A percentile compares a stretch with the other conserved stretches of the same genome.
Evolutionary conservation across 805 yeast species (phyloP).

Genomic region (Kodamaea sagamina): DNA sequence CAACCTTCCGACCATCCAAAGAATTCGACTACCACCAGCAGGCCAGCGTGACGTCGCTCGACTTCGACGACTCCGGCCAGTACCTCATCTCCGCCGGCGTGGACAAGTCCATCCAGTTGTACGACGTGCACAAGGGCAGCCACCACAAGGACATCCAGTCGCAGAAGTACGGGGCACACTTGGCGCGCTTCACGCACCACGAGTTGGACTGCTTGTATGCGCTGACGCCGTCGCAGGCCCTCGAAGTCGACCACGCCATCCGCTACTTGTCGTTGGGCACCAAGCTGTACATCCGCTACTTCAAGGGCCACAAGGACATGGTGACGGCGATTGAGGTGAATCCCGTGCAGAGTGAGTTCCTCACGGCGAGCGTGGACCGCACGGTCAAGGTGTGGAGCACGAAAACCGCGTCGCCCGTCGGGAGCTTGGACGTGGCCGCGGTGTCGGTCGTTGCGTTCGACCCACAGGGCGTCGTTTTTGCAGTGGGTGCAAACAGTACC

Average conservation of each 20-base stretch:
- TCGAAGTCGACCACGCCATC: constrained; percentile 65
- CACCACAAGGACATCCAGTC: constrained; percentile 70
- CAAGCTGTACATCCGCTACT: constrained; percentile 80
- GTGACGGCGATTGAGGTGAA: constrained; percentile 74
- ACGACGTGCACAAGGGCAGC: constrained; percentile 70
- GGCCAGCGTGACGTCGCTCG: constrained; percentile 65
- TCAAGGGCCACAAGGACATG: constrained; percentile 79
- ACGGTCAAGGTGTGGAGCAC: constrained; percentile 89
- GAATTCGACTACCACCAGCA: constrained; percentile 51
- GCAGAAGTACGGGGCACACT: constrained; percentile 89
- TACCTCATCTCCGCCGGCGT: constrained; percentile 73
- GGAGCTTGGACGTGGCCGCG: constrained; percentile 52
- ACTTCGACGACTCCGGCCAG: constrained; percentile 83
- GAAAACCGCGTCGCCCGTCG: constrained; percentile 64
- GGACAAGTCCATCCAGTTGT: constrained; percentile 81
- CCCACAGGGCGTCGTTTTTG: constrained; percentile 82
- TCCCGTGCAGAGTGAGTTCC: constrained; percentile 64
- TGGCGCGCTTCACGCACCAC: constrained; percentile 80
- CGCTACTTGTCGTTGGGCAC: constrained; percentile 76
- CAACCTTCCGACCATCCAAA: constrained; percentile 44
- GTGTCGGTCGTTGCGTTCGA: constrained; percentile 70
- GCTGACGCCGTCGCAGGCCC: constrained; percentile 54
- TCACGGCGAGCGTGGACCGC: constrained; percentile 72
- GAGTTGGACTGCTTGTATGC: constrained; percentile 76
- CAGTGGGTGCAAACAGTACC: constrained; percentile 43